Evolutionary conservation across 306 rosid genomes (phyloP).

Genomic region (Quillaja saponaria): DNA sequence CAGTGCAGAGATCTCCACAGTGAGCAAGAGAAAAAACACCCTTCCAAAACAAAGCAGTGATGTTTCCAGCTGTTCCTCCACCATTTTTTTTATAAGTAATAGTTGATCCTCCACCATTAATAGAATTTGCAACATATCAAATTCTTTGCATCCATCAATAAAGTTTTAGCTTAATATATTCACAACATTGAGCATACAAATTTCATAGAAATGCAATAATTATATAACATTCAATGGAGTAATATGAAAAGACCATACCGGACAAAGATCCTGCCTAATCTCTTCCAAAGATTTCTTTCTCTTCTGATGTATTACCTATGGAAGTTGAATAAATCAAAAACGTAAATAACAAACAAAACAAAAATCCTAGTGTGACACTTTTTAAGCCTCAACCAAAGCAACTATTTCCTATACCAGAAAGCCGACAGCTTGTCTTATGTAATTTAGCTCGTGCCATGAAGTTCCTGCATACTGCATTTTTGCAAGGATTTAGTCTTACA

Average conservation of each 20-base stretch:
- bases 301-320: conserved; percentile 95
- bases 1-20: conserved; percentile 14
- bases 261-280: conserved; percentile 91
- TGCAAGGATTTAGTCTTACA: conserved; percentile 28
- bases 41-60: not conserved
- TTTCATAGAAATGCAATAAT: not conserved
- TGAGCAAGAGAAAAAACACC: conserved; percentile 11
- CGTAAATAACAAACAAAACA: conserved; percentile 26
- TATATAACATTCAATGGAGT: too few relatives aligned
- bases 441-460: conserved; percentile 95
- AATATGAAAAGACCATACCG: conserved; percentile 55
- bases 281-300: conserved; percentile 87
- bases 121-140: not conserved
- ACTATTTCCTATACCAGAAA: conserved; percentile 70
- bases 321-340: conserved; percentile 32
- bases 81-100: not conserved
- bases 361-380: conserved; percentile 4
- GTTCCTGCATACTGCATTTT: conserved; percentile 88
- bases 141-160: conserved; percentile 1
- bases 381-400: conserved; percentile 14
- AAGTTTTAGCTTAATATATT: conserved; percentile 14
- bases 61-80: conserved; percentile 3
- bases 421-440: conserved; percentile 94
- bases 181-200: too few relatives aligned
- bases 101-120: not conserved